Base-by-base conservation (phyloP, 345 rosid species). In the Anacardium occidentale region DNA sequence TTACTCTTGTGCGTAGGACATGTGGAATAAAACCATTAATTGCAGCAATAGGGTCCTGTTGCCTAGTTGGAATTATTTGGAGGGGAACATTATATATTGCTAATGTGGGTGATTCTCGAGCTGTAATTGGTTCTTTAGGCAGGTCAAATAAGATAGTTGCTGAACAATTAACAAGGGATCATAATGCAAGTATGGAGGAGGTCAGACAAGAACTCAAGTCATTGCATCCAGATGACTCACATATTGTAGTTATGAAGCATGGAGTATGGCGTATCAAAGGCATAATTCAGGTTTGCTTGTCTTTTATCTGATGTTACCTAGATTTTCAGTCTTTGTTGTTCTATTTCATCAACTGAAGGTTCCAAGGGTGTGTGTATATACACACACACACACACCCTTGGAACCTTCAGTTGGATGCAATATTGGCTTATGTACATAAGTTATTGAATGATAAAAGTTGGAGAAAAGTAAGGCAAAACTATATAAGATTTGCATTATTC, bases 191-290 rank as follows among this genome's bases (percentile, higher is more conserved):
- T 54, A 68, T 86, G 81, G 98, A 90, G 76, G 98, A 89, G 86
- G 93, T 92, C 73, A 92, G 99, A 77, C 85, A 84, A 83, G 96
- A 95, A 82, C 90, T 95, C 61, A 91, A 73, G 83, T 89, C 89
- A 3, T 69, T 87, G 84, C 97, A 95, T 86, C 98, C 94, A 0
- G 97, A 92, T 74, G 98, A 92, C 80, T 76, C 94, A 0, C 87
- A 90, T 44, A 88, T 95, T 63, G 96, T 95, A 47, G 88, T 90
- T 25, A 76, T 85, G 85, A 92, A 90, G 82, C 85, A 88, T 32
- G 99, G 98, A 24, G 97, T 82, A 24, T 95, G 98, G 98, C 99
- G 99, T 57, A 72, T 95, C 88, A 95, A 95, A 85, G 99, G 99
- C 83, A 88, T 95, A 66, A 92, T 92, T 80, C 99, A 95, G 97